Conservation (phyloP, 2,329 filamentous ascomycete genomes). For the Setomelanomma holmii region DNA sequence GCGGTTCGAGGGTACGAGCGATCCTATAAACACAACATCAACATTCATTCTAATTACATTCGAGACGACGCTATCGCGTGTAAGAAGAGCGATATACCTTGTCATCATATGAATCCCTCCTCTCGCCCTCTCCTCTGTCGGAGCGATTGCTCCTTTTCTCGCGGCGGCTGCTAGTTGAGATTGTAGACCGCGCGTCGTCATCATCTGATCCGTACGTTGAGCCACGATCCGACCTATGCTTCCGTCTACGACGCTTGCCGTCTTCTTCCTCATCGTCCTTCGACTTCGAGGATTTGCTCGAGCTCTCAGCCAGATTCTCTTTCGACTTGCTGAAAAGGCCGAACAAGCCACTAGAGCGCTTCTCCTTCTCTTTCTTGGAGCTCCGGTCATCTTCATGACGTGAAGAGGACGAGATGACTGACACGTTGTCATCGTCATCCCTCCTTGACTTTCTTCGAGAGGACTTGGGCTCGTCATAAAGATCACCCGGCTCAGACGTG, state of each 20-base stretch:
- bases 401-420: constrained; percentile 50
- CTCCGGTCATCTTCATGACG: constrained; percentile 50
- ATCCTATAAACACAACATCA: constrained; percentile 42
- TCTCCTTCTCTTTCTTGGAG: constrained; percentile 48
- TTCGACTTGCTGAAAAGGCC: constrained; percentile 56
- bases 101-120: constrained; percentile 42
- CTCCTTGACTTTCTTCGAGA: constrained; percentile 51
- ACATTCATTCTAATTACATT: constrained; percentile 42
- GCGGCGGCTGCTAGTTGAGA: constrained; percentile 45
- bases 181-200: constrained; percentile 45
- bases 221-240: constrained; percentile 48
- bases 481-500: constrained; percentile 51
- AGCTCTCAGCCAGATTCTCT: constrained; percentile 44
- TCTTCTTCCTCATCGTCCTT: constrained; percentile 49
- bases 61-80: constrained; percentile 33
- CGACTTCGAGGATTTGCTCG: constrained; percentile 42
- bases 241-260: constrained; percentile 55
- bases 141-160: constrained; percentile 52
- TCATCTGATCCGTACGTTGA: constrained; percentile 49
- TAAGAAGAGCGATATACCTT: constrained; percentile 48
- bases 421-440: constrained; percentile 53
- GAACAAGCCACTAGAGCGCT: constrained; percentile 55
- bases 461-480: constrained; percentile 49
- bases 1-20: constrained; percentile 32
- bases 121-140: constrained; percentile 42